These are phyloP conservation scores for Golubevia pallescens DNA, from an alignment of 1,284 basidiomycete genomes.

Conservation along the genomic window DNA sequence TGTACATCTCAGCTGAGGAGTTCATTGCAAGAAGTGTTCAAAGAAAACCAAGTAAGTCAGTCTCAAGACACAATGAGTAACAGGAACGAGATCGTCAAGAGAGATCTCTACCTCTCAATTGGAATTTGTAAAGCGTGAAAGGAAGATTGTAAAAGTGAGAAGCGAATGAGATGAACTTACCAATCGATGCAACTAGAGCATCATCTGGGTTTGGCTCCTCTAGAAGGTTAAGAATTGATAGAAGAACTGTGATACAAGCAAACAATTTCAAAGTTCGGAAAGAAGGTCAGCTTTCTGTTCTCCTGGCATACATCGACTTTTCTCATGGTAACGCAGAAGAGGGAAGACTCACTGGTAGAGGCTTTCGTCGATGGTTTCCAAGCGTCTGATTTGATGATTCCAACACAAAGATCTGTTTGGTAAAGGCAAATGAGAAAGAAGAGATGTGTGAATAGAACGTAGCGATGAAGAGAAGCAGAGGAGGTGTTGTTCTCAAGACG, in stretches of 20 bases:
- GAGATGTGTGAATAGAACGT: not conserved
- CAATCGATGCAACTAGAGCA: conserved; percentile 53
- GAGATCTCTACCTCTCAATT: not conserved
- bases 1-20: conserved; percentile 55
- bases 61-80: not conserved
- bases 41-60: not conserved
- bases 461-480: not conserved
- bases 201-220: conserved; percentile 59
- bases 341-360: conserved; percentile 44
- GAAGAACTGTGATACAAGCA: conserved; percentile 28
- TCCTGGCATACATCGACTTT: too few species aligned
- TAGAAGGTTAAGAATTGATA: conserved; percentile 51
- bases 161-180: conserved; percentile 19
- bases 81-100: too few species aligned
- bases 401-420: conserved; percentile 47
- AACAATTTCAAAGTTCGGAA: too few species aligned
- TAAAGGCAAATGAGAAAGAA: not conserved
- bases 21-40: not conserved
- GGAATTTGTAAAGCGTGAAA: not conserved
- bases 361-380: conserved; percentile 63
- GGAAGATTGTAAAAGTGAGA: not conserved
- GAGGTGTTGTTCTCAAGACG: too few species aligned
- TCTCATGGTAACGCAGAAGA: too few species aligned
- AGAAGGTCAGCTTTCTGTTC: too few species aligned
- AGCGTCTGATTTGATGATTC: conserved; percentile 55